These are phyloP conservation scores for Periconia sp. DNA, from an alignment of 2,329 filamentous ascomycete genomes.

Conservation along the genomic window DNA sequence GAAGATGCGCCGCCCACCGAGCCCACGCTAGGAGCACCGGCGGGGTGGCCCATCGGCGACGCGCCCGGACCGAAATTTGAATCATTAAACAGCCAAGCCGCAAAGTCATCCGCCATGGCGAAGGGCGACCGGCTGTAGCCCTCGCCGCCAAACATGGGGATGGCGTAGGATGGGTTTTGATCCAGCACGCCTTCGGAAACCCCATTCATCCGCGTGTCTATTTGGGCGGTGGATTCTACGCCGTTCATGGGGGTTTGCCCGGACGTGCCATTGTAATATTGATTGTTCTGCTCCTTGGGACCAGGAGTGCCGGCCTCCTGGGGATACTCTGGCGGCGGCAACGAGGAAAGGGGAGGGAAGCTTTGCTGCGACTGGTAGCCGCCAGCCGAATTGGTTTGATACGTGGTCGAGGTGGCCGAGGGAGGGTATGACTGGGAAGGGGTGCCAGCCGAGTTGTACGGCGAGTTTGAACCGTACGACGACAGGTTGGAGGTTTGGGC, in stretches of 20 bases:
- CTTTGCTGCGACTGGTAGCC: slow-evolving; percentile 66
- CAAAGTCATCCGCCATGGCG: slow-evolving; percentile 85
- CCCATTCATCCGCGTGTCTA: slow-evolving; percentile 40
- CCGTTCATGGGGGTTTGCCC: slow-evolving; percentile 46
- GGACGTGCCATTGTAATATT: slow-evolving; percentile 43
- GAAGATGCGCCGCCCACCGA: slow-evolving; percentile 49
- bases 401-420: slow-evolving; percentile 51
- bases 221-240: slow-evolving; percentile 44
- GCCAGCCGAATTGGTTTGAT: slow-evolving; percentile 39
- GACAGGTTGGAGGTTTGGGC: slow-evolving; percentile 44
- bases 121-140: slow-evolving; percentile 86
- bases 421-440: slow-evolving; percentile 56
- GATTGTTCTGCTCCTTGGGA: slow-evolving; percentile 38
- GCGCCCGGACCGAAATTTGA: slow-evolving; percentile 54
- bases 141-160: slow-evolving; percentile 87
- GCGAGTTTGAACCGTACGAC: slow-evolving; percentile 42
- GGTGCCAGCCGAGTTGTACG: slow-evolving; percentile 44
- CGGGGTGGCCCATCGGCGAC: slow-evolving; percentile 46
- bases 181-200: slow-evolving; percentile 50
- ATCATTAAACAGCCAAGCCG: slow-evolving; percentile 82
- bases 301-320: slow-evolving; percentile 44
- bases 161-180: slow-evolving; percentile 63
- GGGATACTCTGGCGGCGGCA: slow-evolving; percentile 65
- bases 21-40: slow-evolving; percentile 24
- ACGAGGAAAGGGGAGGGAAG: slow-evolving; percentile 64